Evolutionary conservation across 306 rosid genomes (phyloP).

Genomic region (Ceratonia siliqua): DNA sequence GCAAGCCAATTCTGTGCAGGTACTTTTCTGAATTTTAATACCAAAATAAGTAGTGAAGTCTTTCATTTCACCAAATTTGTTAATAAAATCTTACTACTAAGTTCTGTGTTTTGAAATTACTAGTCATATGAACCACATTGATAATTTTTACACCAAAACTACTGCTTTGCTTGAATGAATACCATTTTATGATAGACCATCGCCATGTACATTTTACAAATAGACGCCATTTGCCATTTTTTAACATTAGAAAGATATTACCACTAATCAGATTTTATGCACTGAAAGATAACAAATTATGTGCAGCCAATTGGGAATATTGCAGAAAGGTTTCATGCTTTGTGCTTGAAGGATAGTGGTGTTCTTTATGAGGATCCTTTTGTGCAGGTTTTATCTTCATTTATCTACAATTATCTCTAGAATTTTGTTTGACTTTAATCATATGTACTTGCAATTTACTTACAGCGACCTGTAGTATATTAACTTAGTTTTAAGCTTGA

Average conservation of each 20-base stretch:
- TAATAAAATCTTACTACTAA: conserved; percentile 4
- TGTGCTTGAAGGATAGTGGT: conserved; percentile 81
- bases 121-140: background rate
- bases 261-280: background rate
- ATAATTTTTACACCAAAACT: background rate
- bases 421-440: background rate
- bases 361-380: conserved; percentile 78
- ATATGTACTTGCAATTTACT: background rate
- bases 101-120: background rate
- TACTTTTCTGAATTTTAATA: conserved; percentile 29
- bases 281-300: conserved; percentile 22
- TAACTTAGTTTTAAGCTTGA: background rate
- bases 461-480: background rate
- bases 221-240: background rate
- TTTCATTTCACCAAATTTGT: background rate
- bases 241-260: conserved; percentile 1
- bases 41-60: background rate
- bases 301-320: conserved; percentile 73
- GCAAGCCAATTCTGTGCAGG: conserved; percentile 65
- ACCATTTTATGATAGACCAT: background rate
- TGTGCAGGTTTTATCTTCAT: conserved; percentile 56
- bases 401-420: background rate
- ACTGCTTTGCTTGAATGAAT: conserved; percentile 1
- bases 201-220: background rate
- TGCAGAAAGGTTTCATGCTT: conserved; percentile 67